A percentile compares a stretch with the other conserved stretches of the same genome.
These are phyloP conservation scores for Xylaria sp. DNA, from an alignment of 2,329 filamentous ascomycete genomes.

Conservation along the genomic window DNA sequence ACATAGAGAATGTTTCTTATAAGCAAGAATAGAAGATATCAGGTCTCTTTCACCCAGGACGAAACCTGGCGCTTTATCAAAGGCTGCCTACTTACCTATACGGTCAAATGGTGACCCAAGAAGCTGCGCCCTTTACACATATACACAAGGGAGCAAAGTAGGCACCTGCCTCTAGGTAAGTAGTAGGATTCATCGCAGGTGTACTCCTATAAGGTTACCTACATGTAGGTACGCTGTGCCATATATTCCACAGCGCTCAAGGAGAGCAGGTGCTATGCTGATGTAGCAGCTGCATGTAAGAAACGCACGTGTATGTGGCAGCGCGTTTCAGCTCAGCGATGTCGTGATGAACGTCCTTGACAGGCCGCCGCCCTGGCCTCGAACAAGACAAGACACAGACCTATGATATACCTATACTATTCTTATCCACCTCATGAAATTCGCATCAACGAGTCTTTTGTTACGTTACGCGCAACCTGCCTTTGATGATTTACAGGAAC, in stretches of 20 bases:
- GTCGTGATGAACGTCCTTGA: neutral
- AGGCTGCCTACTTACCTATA: too few species aligned
- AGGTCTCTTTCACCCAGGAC: neutral
- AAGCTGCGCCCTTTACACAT: neutral
- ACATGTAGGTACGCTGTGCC: too few species aligned
- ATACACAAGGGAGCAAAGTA: neutral
- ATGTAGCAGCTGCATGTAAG: neutral
- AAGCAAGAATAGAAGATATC: too few species aligned
- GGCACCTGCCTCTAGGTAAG: too few species aligned
- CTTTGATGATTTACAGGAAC: constrained; percentile 7
- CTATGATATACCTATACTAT: constrained; percentile 10
- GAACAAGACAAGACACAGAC: constrained; percentile 11
- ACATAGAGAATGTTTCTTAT: neutral
- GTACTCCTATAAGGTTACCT: too few species aligned
- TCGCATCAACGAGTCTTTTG: constrained; percentile 16
- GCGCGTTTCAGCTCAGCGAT: neutral
- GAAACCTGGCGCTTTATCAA: neutral
- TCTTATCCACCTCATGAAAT: constrained; percentile 6
- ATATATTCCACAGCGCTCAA: neutral
- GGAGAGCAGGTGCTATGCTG: constrained; percentile 1
- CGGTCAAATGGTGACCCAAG: neutral
- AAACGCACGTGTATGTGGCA: too few species aligned
- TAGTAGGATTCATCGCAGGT: too few species aligned
- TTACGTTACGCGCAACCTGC: neutral
- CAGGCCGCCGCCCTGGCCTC: constrained; percentile 8